phyloP scores from a whole-genome alignment of 495 filamentous ascomycete genomes.

The Amniculicola lignicola region DNA sequence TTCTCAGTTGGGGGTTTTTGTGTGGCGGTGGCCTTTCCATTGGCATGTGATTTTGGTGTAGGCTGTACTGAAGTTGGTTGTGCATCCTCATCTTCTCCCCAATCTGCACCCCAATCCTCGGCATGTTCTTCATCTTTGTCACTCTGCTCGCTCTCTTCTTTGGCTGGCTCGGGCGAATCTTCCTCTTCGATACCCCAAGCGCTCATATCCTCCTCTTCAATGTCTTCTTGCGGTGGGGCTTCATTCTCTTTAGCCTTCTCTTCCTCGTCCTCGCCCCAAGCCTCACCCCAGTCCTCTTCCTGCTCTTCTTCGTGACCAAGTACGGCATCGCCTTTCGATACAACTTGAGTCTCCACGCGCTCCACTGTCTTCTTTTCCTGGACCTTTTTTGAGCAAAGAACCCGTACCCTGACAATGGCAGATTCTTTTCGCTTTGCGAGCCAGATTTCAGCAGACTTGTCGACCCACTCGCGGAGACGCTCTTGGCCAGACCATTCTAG shows the following conservation, averaged over 20 bases:
- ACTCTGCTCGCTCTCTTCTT: conserved; percentile 33
- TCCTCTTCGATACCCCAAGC: conserved; percentile 64
- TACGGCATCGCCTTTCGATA: conserved; percentile 64
- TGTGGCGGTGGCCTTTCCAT: conserved; percentile 25
- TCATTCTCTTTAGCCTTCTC: conserved; percentile 42
- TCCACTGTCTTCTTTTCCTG: conserved; percentile 66
- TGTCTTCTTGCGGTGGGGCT: conserved; percentile 40
- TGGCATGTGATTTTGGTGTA: neutral
- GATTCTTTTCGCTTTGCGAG: conserved; percentile 76
- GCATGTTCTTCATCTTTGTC: conserved; percentile 59
- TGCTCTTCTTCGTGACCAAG: conserved; percentile 54
- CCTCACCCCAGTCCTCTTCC: conserved; percentile 67
- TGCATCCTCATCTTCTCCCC: conserved; percentile 22
- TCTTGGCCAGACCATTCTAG: conserved; percentile 66
- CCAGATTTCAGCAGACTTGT: conserved; percentile 77
- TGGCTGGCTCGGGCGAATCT: conserved; percentile 30
- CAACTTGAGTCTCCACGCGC: conserved; percentile 75
- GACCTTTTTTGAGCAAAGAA: conserved; percentile 61
- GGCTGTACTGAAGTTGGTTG: conserved; percentile 18
- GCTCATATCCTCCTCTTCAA: conserved; percentile 55
- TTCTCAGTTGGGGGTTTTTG: conserved; percentile 38
- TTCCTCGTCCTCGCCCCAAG: conserved; percentile 67
- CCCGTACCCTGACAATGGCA: conserved; percentile 69
- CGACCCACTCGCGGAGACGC: conserved; percentile 74
- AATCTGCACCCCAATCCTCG: conserved; percentile 19